Evolutionary conservation across 2,329 filamentous ascomycete genomes (phyloP), one percentile per base, ranked within the genome.

Genomic region (Fusarium stilboides): DNA sequence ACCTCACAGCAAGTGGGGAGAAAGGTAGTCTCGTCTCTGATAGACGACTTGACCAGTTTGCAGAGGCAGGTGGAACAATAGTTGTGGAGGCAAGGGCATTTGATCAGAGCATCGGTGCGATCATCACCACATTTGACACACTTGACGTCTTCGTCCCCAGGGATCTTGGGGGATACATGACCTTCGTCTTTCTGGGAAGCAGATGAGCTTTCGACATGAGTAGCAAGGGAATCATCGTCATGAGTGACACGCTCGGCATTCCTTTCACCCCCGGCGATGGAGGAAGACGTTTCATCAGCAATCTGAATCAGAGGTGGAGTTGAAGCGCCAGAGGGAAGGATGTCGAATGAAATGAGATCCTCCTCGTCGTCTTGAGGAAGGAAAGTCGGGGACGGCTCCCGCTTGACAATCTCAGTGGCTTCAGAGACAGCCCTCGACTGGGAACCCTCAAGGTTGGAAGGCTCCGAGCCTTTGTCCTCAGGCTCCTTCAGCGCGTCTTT

Each of bases 11-110:
- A 68, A 3, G 19, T 8, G 14, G 60, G 65, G 5, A 65, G 65
- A 28, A 69, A 68, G 1, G 13, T 10, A 19, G 15, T 20, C 0
- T 24, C 5, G 3, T 12, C 60, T 7, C 19, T 8, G 7, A 65
- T 17, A 6, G 65, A 65, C 24, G 17, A 6, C 20, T 65, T 45
- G 7, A 69, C 33, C 5, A 45, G 12, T 6, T 9, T 4, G 9
- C 9, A 20, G 2, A 69, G 46, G 8, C 65, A 68, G 12, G 43
- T 14, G 12, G 20, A 4, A n/a, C 65, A 69, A 40, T 57, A 65
- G 8, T 15, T 13, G 15, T 68, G 65, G 2, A 8, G 7, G 12
- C 65, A 68, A 22, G 28, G 20, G 9, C 60, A 62, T 5, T 14
- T 37, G 13, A 34, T 36, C 7, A 33, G 6, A 31, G 5, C 10